Conservation (phyloP, 495 filamentous ascomycete species). For the Penicillium antarcticum region DNA sequence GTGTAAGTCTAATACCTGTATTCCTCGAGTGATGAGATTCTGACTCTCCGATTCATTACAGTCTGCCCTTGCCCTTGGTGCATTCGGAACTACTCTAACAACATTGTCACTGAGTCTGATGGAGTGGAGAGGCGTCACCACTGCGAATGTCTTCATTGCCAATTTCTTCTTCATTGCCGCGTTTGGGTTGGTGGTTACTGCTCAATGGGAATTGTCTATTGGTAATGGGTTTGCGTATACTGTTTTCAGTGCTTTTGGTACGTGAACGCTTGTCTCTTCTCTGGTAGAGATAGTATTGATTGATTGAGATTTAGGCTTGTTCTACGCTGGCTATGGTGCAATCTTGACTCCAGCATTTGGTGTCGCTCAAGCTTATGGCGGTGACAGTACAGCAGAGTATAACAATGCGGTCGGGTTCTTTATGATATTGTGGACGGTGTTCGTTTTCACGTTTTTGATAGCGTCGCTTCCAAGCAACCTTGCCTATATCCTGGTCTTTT, state of each 20-base stretch:
- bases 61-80: slow-evolving; percentile 48
- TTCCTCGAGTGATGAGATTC: background rate
- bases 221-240: slow-evolving; percentile 52
- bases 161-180: slow-evolving; percentile 50
- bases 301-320: slow-evolving; percentile 26
- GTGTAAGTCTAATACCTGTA: slow-evolving; percentile 13
- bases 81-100: slow-evolving; percentile 49
- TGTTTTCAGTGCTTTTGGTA: slow-evolving; percentile 44
- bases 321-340: slow-evolving; percentile 42
- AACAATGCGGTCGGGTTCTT: slow-evolving; percentile 47
- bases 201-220: slow-evolving; percentile 49
- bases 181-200: slow-evolving; percentile 47
- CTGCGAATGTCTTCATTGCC: slow-evolving; percentile 45
- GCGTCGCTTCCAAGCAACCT: slow-evolving; percentile 45
- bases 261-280: background rate
- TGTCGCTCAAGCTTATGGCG: slow-evolving; percentile 36
- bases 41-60: slow-evolving; percentile 7
- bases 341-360: slow-evolving; percentile 39
- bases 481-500: slow-evolving; percentile 46
- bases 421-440: slow-evolving; percentile 47
- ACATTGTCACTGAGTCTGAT: slow-evolving; percentile 47
- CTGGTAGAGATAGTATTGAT: background rate
- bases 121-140: slow-evolving; percentile 46
- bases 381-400: slow-evolving; percentile 30
- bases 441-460: slow-evolving; percentile 45